Conservation (phyloP, 2,329 filamentous ascomycete species). For the Rhynchosporium agropyri region DNA sequence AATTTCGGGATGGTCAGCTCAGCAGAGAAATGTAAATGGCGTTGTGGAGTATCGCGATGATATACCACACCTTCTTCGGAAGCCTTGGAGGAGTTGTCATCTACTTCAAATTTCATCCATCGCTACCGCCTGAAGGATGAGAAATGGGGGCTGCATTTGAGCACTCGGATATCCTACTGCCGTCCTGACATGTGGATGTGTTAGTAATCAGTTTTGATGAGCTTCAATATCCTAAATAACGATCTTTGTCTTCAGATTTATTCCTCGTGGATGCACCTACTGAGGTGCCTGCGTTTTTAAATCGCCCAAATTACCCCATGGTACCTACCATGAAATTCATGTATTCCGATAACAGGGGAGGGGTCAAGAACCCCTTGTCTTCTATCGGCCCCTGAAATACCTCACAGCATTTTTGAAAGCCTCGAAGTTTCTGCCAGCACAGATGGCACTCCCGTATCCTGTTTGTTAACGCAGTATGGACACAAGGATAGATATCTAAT, state of each 20-base stretch:
- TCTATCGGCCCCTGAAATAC: background rate
- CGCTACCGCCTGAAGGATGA: background rate
- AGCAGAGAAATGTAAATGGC: background rate
- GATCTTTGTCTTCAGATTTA: background rate
- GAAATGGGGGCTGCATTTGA: background rate
- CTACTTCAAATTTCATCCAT: background rate
- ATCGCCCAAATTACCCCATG: background rate
- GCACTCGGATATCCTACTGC: background rate
- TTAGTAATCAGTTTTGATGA: background rate
- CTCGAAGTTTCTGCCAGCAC: background rate
- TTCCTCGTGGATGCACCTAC: background rate
- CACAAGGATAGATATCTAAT: background rate
- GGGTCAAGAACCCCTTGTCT: background rate
- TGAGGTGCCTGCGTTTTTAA: background rate
- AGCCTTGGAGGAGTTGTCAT: background rate
- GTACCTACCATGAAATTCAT: background rate
- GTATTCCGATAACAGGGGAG: background rate
- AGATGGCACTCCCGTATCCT: background rate
- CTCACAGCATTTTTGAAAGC: background rate
- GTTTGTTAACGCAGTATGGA: background rate
- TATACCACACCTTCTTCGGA: background rate
- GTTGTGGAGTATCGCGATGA: background rate
- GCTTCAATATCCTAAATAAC: background rate
- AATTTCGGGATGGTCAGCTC: background rate
- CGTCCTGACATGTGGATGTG: background rate